phyloP scores from a whole-genome alignment of 768 basidiomycete genomes.

The Trametes villosa region DNA sequence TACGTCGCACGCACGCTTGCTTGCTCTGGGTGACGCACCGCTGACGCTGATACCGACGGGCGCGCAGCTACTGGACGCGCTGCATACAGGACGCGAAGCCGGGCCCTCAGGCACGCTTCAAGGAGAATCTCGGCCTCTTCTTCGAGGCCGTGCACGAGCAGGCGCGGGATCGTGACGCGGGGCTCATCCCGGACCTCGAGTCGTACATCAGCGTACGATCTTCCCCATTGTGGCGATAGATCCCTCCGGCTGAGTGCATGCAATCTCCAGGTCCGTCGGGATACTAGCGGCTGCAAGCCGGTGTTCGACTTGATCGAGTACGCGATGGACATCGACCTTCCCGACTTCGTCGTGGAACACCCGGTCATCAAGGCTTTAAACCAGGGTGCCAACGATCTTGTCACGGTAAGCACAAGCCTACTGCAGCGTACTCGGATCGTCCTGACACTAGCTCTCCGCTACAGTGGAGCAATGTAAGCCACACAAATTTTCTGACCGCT shows the following conservation, averaged over 20 bases:
- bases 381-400: not conserved
- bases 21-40: not conserved
- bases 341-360: not conserved
- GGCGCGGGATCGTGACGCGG: conserved; percentile 61
- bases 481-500: too few relatives aligned
- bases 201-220: conserved; percentile 59
- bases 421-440: not conserved
- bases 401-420: not conserved
- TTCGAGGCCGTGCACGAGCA: conserved; percentile 77
- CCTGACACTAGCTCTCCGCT: not conserved
- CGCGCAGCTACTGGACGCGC: conserved; percentile 65
- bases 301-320: not conserved
- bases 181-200: conserved; percentile 71
- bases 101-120: conserved; percentile 70
- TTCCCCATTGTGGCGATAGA: not conserved
- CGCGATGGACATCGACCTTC: not conserved
- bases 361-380: not conserved
- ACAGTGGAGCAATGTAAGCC: not conserved
- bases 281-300: conserved; percentile 30
- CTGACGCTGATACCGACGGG: conserved; percentile 23
- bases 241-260: not conserved
- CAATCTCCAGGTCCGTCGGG: conserved; percentile 54
- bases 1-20: conserved; percentile 41
- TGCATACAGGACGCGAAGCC: conserved; percentile 62
- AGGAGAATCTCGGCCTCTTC: conserved; percentile 75